Conservation (phyloP, 257 asterid genomes). For the Solanum medicagineum region DNA sequence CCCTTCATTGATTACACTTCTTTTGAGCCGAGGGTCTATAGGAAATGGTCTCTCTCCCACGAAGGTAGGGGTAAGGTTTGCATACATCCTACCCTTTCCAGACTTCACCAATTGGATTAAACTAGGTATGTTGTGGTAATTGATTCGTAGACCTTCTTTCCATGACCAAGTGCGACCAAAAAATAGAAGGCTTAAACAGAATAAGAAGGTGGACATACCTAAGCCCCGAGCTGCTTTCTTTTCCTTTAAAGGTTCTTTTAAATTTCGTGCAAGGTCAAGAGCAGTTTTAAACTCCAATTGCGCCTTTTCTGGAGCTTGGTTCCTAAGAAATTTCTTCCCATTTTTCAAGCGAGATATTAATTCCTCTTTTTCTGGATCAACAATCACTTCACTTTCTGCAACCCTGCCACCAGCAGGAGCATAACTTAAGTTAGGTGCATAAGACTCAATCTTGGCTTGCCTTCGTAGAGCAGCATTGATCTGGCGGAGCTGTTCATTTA, state of each 20-base stretch:
- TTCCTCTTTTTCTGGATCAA: conserved; percentile 78
- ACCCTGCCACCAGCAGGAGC: conserved; percentile 77
- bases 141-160: neutral
- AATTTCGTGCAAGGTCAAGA: conserved; percentile 70
- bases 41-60: neutral
- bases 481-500: conserved; percentile 94
- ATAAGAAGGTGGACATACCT: conserved; percentile 34
- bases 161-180: neutral
- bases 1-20: neutral
- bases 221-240: conserved; percentile 98
- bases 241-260: conserved; percentile 75
- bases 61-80: neutral
- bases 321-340: conserved; percentile 76
- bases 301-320: conserved; percentile 80
- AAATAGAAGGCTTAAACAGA: neutral
- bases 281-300: conserved; percentile 74
- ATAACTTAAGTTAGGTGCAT: conserved; percentile 91
- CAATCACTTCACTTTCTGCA: conserved; percentile 70
- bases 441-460: conserved; percentile 96
- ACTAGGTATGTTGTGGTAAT: neutral
- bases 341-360: conserved; percentile 59
- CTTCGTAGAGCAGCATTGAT: conserved; percentile 84
- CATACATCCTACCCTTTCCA: no score
- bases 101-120: no score
- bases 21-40: neutral